Evolutionary conservation across 2,329 filamentous ascomycete genomes (phyloP), one percentile per base, ranked within the genome.

Genomic region (Aspergillus fumigatiaffinis): DNA sequence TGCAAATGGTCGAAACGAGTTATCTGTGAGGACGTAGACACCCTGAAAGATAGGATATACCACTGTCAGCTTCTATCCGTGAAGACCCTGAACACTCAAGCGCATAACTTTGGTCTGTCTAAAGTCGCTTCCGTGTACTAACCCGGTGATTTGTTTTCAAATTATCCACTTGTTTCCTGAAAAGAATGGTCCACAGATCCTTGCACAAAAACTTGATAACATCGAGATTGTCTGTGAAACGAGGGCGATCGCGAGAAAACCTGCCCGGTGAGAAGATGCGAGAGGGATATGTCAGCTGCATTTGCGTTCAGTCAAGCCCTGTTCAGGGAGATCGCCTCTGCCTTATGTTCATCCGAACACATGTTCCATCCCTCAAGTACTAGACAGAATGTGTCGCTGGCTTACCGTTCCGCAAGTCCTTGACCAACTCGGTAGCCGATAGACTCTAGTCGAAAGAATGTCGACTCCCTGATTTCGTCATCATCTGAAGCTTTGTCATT

Each of bases 141-240:
- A 91, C 89, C 67, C 94, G 82, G 73, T 99, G 94, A 71, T 99
- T 99, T 8, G 94, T 99, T 78, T 99, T 99, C 50, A 99, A 82
- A 73, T 99, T 99, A 76, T 99, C 94, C 70, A 99, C 91, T 74
- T 97, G 95, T 77, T 99, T 99, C 72, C 90, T 84, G 76, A 97
- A 99, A 17, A 97, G 85, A 21, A 97, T 82, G 35, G 87, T 92
- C 94, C 94, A 99, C 48, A 99, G 82, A 74, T 99, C 94, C 79
- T 99, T 99, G 84, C 94, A 99, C 51, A 99, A 82, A 71, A 99
- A 97, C 74, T 99, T 99, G 73, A 99, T 99, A 51, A 92, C 89
- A 71, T 97, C 94, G 46, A 99, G 85, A 3, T 92, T 92, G 67
- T 96, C 92, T 60, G 88, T 90, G 71, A 97, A 95, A 51, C 92